A percentile compares a stretch with the other conserved stretches of the same genome.
Conservation (phyloP, 768 basidiomycete species). For the Amanita subjunquillea region DNA sequence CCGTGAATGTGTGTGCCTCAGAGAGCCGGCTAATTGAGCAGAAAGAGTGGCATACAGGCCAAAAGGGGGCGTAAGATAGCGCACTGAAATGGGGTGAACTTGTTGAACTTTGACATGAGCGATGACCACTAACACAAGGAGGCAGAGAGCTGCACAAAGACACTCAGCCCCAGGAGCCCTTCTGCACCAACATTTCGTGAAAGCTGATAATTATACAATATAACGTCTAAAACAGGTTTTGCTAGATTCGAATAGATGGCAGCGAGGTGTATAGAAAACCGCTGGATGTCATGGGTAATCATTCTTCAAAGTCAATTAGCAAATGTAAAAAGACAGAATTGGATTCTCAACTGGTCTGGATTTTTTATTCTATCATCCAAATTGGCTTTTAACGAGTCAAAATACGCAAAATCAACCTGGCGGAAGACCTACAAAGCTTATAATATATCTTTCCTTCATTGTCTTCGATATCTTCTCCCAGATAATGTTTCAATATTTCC, state of each 20-base stretch:
- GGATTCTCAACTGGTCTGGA: conserved; percentile 66
- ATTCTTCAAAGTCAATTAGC: conserved; percentile 39
- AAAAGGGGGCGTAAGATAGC: conserved; percentile 83
- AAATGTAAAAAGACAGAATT: background rate
- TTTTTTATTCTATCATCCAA: conserved; percentile 95
- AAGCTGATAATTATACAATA: conserved; percentile 92
- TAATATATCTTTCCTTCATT: conserved; percentile 83
- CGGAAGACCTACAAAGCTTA: conserved; percentile 57
- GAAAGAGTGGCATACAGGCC: conserved; percentile 85
- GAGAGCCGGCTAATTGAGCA: conserved; percentile 77
- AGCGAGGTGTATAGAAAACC: conserved; percentile 82
- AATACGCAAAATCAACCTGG: background rate
- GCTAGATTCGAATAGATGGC: conserved; percentile 92
- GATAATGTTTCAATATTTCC: conserved; percentile 75
- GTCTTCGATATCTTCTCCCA: conserved; percentile 59
- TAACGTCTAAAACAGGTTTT: conserved; percentile 87
- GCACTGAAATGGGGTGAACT: conserved; percentile 41
- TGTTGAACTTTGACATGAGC: background rate
- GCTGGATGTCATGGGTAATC: conserved; percentile 93
- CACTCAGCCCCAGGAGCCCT: conserved; percentile 71
- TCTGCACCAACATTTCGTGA: conserved; percentile 93
- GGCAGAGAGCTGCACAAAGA: conserved; percentile 79
- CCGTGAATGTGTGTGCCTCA: conserved; percentile 88
- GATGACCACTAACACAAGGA: conserved; percentile 51
- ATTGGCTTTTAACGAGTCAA: conserved; percentile 48